A percentile compares a stretch with the other conserved stretches of the same genome.
Evolutionary conservation across 306 rosid species (phyloP).

Genomic region (Cyamopsis tetragonoloba): DNA sequence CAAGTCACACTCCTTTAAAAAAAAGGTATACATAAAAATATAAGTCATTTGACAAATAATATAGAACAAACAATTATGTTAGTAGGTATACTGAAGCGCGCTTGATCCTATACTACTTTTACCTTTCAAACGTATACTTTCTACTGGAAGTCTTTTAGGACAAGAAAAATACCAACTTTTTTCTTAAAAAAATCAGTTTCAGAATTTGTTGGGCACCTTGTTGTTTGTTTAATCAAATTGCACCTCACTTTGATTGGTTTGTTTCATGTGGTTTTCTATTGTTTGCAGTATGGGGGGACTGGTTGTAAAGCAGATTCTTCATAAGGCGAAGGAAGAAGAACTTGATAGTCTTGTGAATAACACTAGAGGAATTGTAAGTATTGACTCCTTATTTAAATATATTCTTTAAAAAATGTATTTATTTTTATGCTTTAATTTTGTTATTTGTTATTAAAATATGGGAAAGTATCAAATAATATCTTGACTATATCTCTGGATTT

Average conservation of each 20-base stretch:
- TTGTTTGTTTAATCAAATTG: constrained; percentile 14
- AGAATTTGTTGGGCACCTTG: not conserved
- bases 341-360: constrained; percentile 67
- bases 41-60: not conserved
- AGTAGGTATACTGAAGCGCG: too few relatives aligned
- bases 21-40: not conserved
- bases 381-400: constrained; percentile 17
- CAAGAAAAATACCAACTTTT: too few relatives aligned
- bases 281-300: constrained; percentile 92
- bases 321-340: constrained; percentile 71
- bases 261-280: constrained; percentile 1
- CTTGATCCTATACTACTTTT: too few relatives aligned
- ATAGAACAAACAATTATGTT: not conserved
- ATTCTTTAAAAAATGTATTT: not conserved
- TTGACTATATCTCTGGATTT: too few relatives aligned
- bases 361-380: constrained; percentile 83
- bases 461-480: too few relatives aligned
- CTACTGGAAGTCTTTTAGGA: constrained; percentile 11
- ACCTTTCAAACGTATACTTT: not conserved
- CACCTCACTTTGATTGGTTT: not conserved
- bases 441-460: too few relatives aligned
- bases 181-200: constrained; percentile 15
- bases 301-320: constrained; percentile 89
- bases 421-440: constrained; percentile 25
- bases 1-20: not conserved